A percentile compares a stretch with the other conserved stretches of the same genome.
Evolutionary conservation across 2,329 filamentous ascomycete species (phyloP).

Genomic region (Fusarium armeniacum): DNA sequence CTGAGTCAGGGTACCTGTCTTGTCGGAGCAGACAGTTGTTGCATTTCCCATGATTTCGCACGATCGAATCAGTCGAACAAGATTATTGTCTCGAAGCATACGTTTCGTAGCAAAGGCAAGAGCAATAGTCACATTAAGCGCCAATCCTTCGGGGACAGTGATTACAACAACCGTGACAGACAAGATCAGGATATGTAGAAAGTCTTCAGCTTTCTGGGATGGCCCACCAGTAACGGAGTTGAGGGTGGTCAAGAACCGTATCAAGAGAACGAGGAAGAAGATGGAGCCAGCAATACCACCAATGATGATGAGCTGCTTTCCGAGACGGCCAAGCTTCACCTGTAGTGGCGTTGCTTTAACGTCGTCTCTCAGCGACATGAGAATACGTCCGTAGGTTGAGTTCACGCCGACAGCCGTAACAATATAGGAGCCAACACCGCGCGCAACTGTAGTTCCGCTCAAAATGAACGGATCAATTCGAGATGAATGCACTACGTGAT

Average conservation of each 20-base stretch:
- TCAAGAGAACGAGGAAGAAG: conserved; percentile 60
- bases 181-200: conserved; percentile 70
- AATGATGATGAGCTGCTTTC: conserved; percentile 76
- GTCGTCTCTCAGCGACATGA: conserved; percentile 83
- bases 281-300: conserved; percentile 58
- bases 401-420: conserved; percentile 81
- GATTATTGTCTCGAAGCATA: conserved; percentile 74
- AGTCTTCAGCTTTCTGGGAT: conserved; percentile 67
- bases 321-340: conserved; percentile 80
- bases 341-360: conserved; percentile 84
- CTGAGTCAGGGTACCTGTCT: conserved; percentile 75
- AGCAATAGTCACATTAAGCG: conserved; percentile 72
- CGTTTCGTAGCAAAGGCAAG: conserved; percentile 73
- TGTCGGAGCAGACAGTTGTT: conserved; percentile 75
- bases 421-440: conserved; percentile 81
- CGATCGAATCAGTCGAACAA: conserved; percentile 70
- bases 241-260: conserved; percentile 56
- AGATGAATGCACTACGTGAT: conserved; percentile 63
- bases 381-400: conserved; percentile 81
- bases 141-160: conserved; percentile 71
- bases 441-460: conserved; percentile 81
- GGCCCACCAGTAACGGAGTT: conserved; percentile 57
- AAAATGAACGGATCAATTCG: conserved; percentile 82
- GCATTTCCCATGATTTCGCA: conserved; percentile 76
- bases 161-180: conserved; percentile 72